phyloP scores from a whole-genome alignment of 257 asterid species.

The Prunella vulgaris region DNA sequence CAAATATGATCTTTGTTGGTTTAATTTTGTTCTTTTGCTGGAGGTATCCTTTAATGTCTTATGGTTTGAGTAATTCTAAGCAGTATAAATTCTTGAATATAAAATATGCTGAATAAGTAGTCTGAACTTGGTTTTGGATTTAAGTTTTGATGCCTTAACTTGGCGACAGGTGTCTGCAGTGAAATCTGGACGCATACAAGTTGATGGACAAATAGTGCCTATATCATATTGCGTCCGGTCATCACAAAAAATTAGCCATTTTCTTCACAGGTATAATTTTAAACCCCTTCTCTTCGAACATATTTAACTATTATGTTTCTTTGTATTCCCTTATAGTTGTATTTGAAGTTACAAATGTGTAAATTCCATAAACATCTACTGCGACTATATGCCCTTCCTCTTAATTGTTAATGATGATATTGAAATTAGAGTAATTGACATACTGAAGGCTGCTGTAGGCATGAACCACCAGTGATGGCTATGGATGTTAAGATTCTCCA shows the following conservation, averaged over 20 bases:
- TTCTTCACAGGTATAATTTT: slow-evolving; percentile 65
- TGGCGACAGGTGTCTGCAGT: slow-evolving; percentile 73
- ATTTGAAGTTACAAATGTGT: not conserved
- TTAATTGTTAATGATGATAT: slow-evolving; percentile 3
- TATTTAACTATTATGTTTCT: not conserved
- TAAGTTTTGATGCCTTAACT: slow-evolving; percentile 13
- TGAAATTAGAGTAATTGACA: slow-evolving; percentile 39
- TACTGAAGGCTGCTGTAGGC: slow-evolving; percentile 77
- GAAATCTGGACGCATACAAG: slow-evolving; percentile 84
- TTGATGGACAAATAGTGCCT: slow-evolving; percentile 74
- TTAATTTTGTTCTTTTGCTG: not conserved
- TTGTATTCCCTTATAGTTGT: not conserved
- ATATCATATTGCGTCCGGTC: slow-evolving; percentile 59
- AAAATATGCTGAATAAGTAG: not conserved
- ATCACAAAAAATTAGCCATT: slow-evolving; percentile 94
- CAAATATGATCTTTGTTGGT: not conserved
- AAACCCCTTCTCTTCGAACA: not conserved
- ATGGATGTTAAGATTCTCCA: slow-evolving; percentile 68
- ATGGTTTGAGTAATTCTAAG: not conserved
- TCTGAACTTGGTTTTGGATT: slow-evolving; percentile 5
- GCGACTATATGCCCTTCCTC: not conserved
- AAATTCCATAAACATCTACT: not conserved
- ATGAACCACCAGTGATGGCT: slow-evolving; percentile 97
- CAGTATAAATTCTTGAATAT: not conserved
- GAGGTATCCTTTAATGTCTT: not conserved